Conservation (phyloP, 1,139 yeast species). For the Neolecta irregularis region DNA sequence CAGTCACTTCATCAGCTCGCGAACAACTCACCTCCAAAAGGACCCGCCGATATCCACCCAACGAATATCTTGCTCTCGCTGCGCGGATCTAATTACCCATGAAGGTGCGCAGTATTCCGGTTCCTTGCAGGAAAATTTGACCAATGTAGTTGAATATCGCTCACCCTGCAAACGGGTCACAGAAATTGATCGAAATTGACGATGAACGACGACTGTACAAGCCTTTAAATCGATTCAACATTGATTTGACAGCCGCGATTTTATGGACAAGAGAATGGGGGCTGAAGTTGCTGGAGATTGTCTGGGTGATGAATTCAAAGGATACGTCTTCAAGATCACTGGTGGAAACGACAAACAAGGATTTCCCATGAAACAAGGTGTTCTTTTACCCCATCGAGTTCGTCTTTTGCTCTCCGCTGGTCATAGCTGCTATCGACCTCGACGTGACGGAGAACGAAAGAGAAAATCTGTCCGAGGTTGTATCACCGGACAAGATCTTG, state of each 20-base stretch:
- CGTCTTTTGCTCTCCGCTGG: constrained; percentile 87
- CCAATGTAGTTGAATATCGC: constrained; percentile 86
- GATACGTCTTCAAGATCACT: constrained; percentile 94
- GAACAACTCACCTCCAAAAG: too few species aligned
- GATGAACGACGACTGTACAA: constrained; percentile 80
- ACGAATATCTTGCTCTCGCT: too few species aligned
- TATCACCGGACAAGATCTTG: constrained; percentile 92
- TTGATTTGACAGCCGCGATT: constrained; percentile 43
- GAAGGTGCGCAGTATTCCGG: too few species aligned
- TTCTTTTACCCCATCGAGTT: constrained; percentile 98
- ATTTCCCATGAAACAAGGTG: constrained; percentile 98
- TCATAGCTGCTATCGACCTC: constrained; percentile 98
- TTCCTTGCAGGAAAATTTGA: too few species aligned
- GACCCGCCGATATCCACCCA: too few species aligned
- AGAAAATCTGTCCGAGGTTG: constrained; percentile 99
- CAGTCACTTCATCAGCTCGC: too few species aligned
- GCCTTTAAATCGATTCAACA: not conserved
- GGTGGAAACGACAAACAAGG: constrained; percentile 99
- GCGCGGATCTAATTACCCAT: too few species aligned
- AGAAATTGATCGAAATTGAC: constrained; percentile 91
- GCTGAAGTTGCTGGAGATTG: constrained; percentile 99
- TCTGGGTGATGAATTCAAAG: constrained; percentile 97
- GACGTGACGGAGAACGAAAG: constrained; percentile 99
- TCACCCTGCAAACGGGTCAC: constrained; percentile 99
- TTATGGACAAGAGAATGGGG: constrained; percentile 99